phyloP scores from a whole-genome alignment of 2,329 filamentous ascomycete species.

The Stachybotrys chartarum region DNA sequence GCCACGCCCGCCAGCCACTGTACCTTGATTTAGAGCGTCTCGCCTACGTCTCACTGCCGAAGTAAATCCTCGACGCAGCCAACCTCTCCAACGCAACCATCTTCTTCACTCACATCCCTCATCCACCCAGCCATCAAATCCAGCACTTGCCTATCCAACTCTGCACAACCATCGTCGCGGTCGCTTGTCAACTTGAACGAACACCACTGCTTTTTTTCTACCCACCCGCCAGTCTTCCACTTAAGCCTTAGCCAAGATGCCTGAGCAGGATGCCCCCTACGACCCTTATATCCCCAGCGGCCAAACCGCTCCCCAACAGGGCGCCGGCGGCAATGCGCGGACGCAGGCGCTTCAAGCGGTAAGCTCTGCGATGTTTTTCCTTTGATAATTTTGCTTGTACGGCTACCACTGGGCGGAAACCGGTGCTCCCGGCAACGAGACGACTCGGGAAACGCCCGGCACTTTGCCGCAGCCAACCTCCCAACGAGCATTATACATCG shows the following conservation, averaged over 20 bases:
- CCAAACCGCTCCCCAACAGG: conserved; percentile 38
- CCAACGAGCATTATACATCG: too few relatives aligned
- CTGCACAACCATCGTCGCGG: conserved; percentile 3
- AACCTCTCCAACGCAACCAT: conserved; percentile 1
- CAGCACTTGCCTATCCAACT: conserved; percentile 9
- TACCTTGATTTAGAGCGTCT: conserved; percentile 5
- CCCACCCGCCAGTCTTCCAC: background rate
- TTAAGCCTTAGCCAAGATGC: conserved; percentile 31
- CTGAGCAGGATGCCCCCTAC: conserved; percentile 59
- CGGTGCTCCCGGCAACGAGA: background rate
- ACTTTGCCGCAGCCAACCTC: too few relatives aligned
- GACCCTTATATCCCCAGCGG: conserved; percentile 82
- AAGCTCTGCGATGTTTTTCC: conserved; percentile 31
- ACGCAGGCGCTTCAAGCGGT: conserved; percentile 74
- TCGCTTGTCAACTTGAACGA: conserved; percentile 8
- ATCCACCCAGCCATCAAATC: conserved; percentile 12
- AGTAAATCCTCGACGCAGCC: conserved; percentile 10
- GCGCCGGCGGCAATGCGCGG: conserved; percentile 39
- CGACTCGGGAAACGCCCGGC: background rate
- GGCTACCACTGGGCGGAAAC: background rate
- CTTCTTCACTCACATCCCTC: conserved; percentile 4
- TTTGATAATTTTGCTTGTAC: background rate
- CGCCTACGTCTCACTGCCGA: conserved; percentile 10
- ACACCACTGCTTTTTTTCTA: conserved; percentile 1
- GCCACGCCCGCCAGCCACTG: conserved; percentile 11